Percentiles rank a stretch among this genome's conserved stretches.
Conservation (phyloP, 495 filamentous ascomycete species). For the Penicillium lagena region DNA sequence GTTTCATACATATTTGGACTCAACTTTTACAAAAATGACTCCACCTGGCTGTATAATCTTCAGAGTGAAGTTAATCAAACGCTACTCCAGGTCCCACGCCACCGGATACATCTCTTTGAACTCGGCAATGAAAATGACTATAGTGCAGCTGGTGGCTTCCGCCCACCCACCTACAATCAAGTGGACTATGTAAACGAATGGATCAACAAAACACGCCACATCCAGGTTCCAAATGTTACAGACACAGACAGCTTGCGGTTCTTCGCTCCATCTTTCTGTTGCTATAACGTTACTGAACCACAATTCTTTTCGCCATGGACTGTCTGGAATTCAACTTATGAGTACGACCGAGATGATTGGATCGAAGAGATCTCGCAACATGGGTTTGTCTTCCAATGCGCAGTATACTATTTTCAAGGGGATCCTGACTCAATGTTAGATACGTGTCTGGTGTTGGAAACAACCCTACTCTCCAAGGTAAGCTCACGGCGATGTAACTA, state of each 20-base stretch:
- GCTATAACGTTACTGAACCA: not conserved
- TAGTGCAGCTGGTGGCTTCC: conserved; percentile 1
- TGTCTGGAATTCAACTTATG: conserved; percentile 7
- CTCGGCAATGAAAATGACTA: conserved; percentile 13
- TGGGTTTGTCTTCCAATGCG: conserved; percentile 1
- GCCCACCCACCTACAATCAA: conserved; percentile 5
- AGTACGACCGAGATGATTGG: conserved; percentile 8
- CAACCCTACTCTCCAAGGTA: no score
- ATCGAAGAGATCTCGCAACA: conserved; percentile 10
- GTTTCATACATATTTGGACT: no score
- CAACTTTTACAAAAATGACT: no score
- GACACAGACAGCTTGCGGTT: conserved; percentile 7
- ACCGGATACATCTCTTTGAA: conserved; percentile 6
- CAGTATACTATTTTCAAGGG: no score
- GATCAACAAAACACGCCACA: conserved; percentile 5
- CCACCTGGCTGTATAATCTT: no score
- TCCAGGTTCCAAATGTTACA: not conserved
- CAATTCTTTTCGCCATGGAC: conserved; percentile 2
- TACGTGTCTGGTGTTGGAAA: conserved; percentile 2
- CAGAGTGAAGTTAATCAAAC: not conserved
- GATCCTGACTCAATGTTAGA: conserved; percentile 3
- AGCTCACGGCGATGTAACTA: no score
- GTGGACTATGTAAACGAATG: conserved; percentile 11
- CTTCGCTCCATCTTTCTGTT: conserved; percentile 7
- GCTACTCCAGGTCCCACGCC: not conserved